Evolutionary conservation across 2,329 filamentous ascomycete species (phyloP).

Genomic region (Rugonectria rugulosa): DNA sequence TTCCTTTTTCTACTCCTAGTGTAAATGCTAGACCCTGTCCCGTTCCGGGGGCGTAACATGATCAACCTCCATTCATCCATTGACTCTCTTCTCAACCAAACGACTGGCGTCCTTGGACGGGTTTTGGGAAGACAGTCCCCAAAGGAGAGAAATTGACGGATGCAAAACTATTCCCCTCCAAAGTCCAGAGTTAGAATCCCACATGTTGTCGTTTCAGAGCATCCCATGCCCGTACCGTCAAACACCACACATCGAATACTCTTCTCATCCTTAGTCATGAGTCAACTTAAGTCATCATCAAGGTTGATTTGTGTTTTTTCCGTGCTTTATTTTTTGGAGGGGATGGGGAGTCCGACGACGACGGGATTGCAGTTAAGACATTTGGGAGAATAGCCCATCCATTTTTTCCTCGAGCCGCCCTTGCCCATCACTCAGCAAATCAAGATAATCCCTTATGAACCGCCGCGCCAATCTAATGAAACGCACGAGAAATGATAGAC

Average conservation of each 20-base stretch:
- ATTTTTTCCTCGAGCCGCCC: constrained; percentile 47
- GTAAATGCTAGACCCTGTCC: constrained; percentile 46
- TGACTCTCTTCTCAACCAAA: constrained; percentile 29
- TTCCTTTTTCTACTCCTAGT: constrained; percentile 48
- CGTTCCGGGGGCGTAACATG: constrained; percentile 41
- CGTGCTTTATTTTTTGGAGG: constrained; percentile 46
- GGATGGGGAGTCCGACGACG: constrained; percentile 41
- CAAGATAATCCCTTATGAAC: constrained; percentile 60
- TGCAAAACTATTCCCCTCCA: constrained; percentile 13
- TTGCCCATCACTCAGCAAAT: constrained; percentile 56
- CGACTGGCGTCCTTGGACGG: constrained; percentile 38
- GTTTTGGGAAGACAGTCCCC: constrained; percentile 5
- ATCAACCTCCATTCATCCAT: constrained; percentile 38
- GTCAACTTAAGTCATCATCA: constrained; percentile 28
- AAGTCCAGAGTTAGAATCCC: constrained; percentile 3
- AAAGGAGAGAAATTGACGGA: constrained; percentile 4
- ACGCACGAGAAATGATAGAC: constrained; percentile 57
- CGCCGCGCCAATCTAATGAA: constrained; percentile 64
- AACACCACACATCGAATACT: constrained; percentile 29
- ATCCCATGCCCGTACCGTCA: constrained; percentile 10
- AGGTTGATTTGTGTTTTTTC: constrained; percentile 43
- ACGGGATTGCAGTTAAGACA: constrained; percentile 47
- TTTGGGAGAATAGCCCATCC: constrained; percentile 45
- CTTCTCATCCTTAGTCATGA: constrained; percentile 35
- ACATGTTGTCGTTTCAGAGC: neutral